These are phyloP conservation scores for Pulveroboletus sp. DNA, from an alignment of 768 basidiomycete genomes.

Conservation along the genomic window DNA sequence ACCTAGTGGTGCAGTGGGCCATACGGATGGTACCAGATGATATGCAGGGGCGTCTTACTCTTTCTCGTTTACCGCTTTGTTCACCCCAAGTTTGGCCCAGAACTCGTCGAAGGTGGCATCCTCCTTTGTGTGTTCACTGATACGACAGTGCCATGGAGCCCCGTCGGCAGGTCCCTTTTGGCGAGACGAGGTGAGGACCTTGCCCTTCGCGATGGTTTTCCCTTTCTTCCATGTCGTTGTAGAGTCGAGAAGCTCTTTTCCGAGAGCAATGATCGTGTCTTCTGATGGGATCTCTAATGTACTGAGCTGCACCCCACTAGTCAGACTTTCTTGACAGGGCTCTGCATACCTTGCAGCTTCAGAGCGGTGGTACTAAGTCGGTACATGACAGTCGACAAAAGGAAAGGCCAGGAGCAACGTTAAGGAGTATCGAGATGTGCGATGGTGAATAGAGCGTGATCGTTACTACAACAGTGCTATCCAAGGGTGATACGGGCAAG, in stretches of 20 bases:
- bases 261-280: constrained; percentile 51
- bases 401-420: background rate
- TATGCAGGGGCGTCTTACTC: constrained; percentile 40
- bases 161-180: constrained; percentile 51
- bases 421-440: background rate
- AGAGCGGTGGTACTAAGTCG: constrained; percentile 38
- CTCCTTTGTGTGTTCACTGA: constrained; percentile 59
- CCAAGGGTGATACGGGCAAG: background rate
- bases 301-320: background rate
- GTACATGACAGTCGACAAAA: constrained; percentile 23
- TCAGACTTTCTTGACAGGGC: background rate
- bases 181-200: constrained; percentile 51
- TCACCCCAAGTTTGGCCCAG: constrained; percentile 61
- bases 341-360: constrained; percentile 35
- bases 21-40: background rate
- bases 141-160: constrained; percentile 63
- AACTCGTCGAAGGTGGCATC: constrained; percentile 71
- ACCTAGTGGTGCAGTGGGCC: constrained; percentile 39
- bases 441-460: constrained; percentile 12
- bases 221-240: constrained; percentile 62
- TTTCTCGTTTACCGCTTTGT: constrained; percentile 67
- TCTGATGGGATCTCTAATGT: constrained; percentile 56
- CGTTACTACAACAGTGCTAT: constrained; percentile 18
- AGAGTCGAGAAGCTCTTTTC: constrained; percentile 50
- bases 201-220: constrained; percentile 51